A percentile compares a stretch with the other conserved stretches of the same genome.
phyloP scores from a whole-genome alignment of 495 filamentous ascomycete species.

The Aspergillus saccharolyticus region DNA sequence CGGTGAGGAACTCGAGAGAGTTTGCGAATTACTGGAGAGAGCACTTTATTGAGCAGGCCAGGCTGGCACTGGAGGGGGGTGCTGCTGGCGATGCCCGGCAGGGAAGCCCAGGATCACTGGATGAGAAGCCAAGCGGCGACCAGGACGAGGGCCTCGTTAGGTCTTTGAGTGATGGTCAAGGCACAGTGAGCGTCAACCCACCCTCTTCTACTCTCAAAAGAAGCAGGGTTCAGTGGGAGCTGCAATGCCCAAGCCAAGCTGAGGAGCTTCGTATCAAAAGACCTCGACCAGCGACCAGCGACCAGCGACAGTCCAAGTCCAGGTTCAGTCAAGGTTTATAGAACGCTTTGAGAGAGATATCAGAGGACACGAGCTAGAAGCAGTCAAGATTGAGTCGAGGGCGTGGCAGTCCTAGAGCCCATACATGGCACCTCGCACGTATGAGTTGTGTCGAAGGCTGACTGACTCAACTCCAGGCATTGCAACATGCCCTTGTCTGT shows the following conservation, averaged over 20 bases:
- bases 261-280: background rate
- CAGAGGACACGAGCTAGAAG: too few relatives aligned
- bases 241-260: background rate
- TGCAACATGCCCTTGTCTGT: too few relatives aligned
- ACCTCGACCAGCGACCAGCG: background rate
- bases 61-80: background rate
- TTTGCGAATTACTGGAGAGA: background rate
- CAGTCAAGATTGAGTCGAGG: too few relatives aligned
- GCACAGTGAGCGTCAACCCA: too few relatives aligned
- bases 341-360: too few relatives aligned
- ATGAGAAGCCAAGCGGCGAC: background rate
- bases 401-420: too few relatives aligned
- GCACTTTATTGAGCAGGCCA: background rate
- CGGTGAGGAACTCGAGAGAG: background rate
- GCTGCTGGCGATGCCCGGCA: background rate
- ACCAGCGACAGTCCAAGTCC: too few relatives aligned
- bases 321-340: too few relatives aligned
- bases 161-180: background rate
- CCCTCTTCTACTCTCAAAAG: background rate
- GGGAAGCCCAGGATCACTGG: background rate
- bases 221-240: background rate
- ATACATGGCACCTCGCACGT: too few relatives aligned
- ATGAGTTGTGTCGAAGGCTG: too few relatives aligned
- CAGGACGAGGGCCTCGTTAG: background rate
- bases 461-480: too few relatives aligned